Conservation (phyloP, 2,329 filamentous ascomycete species). For the Stylonectria norvegica region DNA sequence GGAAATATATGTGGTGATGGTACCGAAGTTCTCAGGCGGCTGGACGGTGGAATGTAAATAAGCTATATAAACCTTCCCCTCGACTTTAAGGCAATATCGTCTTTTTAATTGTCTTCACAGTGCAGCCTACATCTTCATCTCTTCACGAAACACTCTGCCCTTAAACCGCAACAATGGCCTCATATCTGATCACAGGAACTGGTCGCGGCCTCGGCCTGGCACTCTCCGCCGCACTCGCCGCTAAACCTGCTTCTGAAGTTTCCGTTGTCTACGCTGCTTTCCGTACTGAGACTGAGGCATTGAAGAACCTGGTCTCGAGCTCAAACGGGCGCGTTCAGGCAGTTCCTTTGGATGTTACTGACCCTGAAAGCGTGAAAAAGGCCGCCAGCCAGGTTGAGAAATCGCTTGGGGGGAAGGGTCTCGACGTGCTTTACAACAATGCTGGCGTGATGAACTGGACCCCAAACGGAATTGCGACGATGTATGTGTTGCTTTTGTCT, state of each 20-base stretch:
- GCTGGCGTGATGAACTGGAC: slow-evolving; percentile 23
- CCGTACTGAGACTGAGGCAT: background rate
- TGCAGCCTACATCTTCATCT: no score
- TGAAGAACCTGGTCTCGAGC: slow-evolving; percentile 1
- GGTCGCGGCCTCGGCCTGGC: slow-evolving; percentile 3
- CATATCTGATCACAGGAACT: slow-evolving; percentile 3
- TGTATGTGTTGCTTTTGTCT: slow-evolving; percentile 5
- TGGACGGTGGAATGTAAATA: no score
- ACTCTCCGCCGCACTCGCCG: background rate
- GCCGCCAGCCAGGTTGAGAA: slow-evolving; percentile 31
- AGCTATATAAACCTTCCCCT: no score
- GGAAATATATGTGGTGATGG: no score
- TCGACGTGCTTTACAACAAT: slow-evolving; percentile 47
- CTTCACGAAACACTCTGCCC: no score
- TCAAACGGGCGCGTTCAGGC: slow-evolving; percentile 22
- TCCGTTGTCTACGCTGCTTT: slow-evolving; percentile 1
- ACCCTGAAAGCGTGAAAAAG: slow-evolving; percentile 28
- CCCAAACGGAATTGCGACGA: background rate
- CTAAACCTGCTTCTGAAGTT: slow-evolving; percentile 4
- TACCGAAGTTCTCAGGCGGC: no score
- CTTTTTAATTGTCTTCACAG: no score
- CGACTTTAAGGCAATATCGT: no score
- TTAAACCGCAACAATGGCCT: background rate
- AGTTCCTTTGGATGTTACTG: slow-evolving; percentile 31
- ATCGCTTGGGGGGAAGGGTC: slow-evolving; percentile 33